Evolutionary conservation across 805 yeast species (phyloP), one percentile per base, ranked within the genome.

Genomic region (Tetrapisispora arboricola): DNA sequence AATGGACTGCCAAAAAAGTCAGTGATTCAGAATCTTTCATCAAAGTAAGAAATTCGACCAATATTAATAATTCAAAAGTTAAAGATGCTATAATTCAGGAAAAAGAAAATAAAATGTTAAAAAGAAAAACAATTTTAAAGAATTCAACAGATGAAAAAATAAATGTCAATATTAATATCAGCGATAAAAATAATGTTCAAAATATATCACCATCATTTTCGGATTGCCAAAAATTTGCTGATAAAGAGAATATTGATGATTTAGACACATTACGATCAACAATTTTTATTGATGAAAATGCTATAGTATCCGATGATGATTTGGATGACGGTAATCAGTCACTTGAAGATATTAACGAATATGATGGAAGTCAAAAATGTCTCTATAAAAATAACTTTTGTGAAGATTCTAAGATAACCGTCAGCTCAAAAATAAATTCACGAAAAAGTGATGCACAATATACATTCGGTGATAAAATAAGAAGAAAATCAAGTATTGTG

Each of bases 1-100:
- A 88, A 60, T 88, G 97, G 97, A 48, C 58, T 19, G 94, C 88
- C 3, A 72, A 78, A 51, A 64, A 67, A 37, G 75, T 64, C 16
- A 58, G 22, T 2, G 25, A 61, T n/a, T 44, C 61, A 9, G 58
- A 58, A 38, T 42, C 55, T 18, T 68, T 67, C 42, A 47, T 50
- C 20, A 54, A 51, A 53, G 49, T 70, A 61, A 58, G 70, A 66
- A 72, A 60, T 58, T 53, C 53, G 51, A 68, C 60, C 58, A 71
- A 53, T 42, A 50, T 57, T 11, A 56, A 62, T 6, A 65, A 64
- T 40, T 58, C 65, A 20, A 64, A 64, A 39, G 71, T 73, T 32
- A 75, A 72, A 50, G 76, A 73, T 42, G 56, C 44, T 29, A 50
- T 47, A 16, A 48, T 50, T n/a, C 48, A 47, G 41, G 51, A 48